phyloP scores from a whole-genome alignment of 2,329 filamentous ascomycete species.

The Didymella segeticola region DNA sequence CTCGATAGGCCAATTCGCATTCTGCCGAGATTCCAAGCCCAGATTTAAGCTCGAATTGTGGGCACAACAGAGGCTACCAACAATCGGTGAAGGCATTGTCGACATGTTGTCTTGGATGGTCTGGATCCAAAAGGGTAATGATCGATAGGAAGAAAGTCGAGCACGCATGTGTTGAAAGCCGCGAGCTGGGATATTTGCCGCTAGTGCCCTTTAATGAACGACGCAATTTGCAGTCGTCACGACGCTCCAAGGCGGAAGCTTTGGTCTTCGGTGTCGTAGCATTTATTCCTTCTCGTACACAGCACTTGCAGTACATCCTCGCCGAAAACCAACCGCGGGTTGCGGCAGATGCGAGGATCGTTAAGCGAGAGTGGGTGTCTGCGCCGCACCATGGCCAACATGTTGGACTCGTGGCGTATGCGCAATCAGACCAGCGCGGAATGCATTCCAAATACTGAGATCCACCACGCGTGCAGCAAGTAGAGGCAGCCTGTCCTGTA shows the following conservation, averaged over 20 bases:
- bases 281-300: neutral
- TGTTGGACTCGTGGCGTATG: constrained; percentile 31
- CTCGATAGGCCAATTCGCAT: neutral
- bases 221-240: constrained; percentile 3
- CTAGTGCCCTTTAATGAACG: constrained; percentile 5
- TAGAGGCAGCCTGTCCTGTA: constrained; percentile 43
- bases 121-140: neutral
- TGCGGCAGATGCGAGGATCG: constrained; percentile 20
- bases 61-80: neutral
- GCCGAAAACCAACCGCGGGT: constrained; percentile 15
- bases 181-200: neutral
- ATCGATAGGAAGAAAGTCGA: neutral
- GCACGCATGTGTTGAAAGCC: neutral
- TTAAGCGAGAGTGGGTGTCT: constrained; percentile 38
- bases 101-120: neutral
- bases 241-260: neutral
- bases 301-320: constrained; percentile 3
- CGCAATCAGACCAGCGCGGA: constrained; percentile 29
- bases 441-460: constrained; percentile 28
- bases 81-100: neutral
- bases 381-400: constrained; percentile 30
- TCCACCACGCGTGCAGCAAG: constrained; percentile 40
- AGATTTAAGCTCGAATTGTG: neutral
- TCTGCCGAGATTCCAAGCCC: neutral
- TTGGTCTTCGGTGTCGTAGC: neutral